Base-by-base conservation (phyloP, 2,329 filamentous ascomycete genomes). In the Lasiodiplodia citricola region DNA sequence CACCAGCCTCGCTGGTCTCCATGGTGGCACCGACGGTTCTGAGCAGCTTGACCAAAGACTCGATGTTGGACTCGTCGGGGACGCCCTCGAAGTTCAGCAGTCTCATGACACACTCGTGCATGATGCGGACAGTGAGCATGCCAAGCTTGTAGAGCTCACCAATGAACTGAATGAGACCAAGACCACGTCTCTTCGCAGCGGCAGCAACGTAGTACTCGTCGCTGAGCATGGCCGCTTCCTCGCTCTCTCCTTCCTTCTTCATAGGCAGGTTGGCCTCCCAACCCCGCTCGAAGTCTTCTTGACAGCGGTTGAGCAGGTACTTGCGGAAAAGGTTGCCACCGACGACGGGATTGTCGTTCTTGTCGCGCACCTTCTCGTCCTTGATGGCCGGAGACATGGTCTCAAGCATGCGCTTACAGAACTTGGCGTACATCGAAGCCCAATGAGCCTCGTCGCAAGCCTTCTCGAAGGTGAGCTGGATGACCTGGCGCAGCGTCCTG, bases 391-490 rank as follows among this genome's bases (percentile, higher is more conserved):
- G 83, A 81, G 92, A 97, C 93, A 97, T 98, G 71, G 88, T 94
- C 80, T 96, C 92, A 70, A 98, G 86, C 96, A 98, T 98, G 73
- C 92, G 90, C 86, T 95, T 94, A 85, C 94, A 97, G 88, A 99
- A 99, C 81, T 94, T 96, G 78, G 96, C 96, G 78, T 99, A 99
- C 93, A 98, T 98, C 23, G 92, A 92, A 67, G 95, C 95, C 95
- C 96, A 99, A 84, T 98, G 95, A 74, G 94, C 92, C 82, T 99
- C 96, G 77, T 99, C 96, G 37, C 94, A 97, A 72, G 96, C 96
- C 86, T 99, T 99, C 85, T 99, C 96, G 75, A 99, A 99, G 1
- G 95, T 97, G 70, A 99, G 92, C 82, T 98, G 95, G 78, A 99
- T 99, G 77, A 99, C 95, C 82, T 99, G 96, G 75, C 96, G 92